phyloP scores from a whole-genome alignment of 2,329 filamentous ascomycete species.

The Thermoascus crustaceus region DNA sequence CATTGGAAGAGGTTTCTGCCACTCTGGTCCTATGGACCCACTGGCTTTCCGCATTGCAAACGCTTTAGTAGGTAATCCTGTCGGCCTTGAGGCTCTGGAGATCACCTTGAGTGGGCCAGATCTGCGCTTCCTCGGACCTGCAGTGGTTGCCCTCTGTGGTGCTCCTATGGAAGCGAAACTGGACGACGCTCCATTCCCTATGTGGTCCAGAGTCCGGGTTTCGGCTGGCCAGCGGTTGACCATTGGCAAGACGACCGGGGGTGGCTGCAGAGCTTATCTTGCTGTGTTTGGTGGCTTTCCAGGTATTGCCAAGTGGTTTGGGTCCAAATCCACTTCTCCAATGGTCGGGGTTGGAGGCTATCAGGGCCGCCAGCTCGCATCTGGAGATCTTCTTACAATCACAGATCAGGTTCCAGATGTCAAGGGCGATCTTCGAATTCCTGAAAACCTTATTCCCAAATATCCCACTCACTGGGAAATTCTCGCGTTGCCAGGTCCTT shows the following conservation, averaged over 20 bases:
- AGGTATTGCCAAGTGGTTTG: slow-evolving; percentile 49
- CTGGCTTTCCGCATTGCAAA: slow-evolving; percentile 53
- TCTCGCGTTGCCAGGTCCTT: slow-evolving; percentile 48
- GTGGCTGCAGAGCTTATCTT: slow-evolving; percentile 51
- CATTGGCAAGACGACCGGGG: slow-evolving; percentile 46
- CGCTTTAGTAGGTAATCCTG: slow-evolving; percentile 49
- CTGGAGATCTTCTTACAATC: slow-evolving; percentile 47
- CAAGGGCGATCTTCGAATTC: slow-evolving; percentile 30
- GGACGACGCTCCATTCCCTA: slow-evolving; percentile 42
- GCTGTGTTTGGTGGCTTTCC: slow-evolving; percentile 50
- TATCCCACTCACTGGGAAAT: slow-evolving; percentile 47
- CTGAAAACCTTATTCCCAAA: slow-evolving; percentile 39
- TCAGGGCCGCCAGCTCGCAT: slow-evolving; percentile 48
- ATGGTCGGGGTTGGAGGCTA: slow-evolving; percentile 52
- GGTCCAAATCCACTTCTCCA: slow-evolving; percentile 52
- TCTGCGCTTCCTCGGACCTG: slow-evolving; percentile 46
- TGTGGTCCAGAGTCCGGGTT: slow-evolving; percentile 50
- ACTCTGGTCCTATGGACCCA: slow-evolving; percentile 55
- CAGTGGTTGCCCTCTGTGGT: slow-evolving; percentile 51
- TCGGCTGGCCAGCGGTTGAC: slow-evolving; percentile 45
- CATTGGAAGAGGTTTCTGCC: slow-evolving; percentile 51
- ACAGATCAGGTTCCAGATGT: slow-evolving; percentile 29
- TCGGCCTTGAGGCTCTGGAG: slow-evolving; percentile 48
- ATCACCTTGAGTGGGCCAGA: slow-evolving; percentile 55
- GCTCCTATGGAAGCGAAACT: slow-evolving; percentile 46